phyloP scores from a whole-genome alignment of 495 filamentous ascomycete genomes.

The Diplogelasinospora grovesii region DNA sequence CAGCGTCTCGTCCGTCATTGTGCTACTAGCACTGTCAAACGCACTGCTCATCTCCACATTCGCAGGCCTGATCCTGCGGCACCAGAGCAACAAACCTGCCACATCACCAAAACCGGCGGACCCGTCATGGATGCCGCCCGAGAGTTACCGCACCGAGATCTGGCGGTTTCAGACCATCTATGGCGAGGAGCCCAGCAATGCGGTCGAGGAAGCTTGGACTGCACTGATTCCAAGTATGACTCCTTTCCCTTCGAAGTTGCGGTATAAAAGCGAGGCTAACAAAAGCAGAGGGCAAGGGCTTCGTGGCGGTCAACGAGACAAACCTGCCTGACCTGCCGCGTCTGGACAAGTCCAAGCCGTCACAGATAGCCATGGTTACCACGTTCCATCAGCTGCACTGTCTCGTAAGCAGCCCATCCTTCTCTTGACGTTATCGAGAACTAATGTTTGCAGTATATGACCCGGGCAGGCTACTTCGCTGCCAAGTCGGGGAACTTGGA shows the following conservation, averaged over 20 bases:
- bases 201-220: constrained; percentile 1
- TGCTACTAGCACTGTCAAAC: constrained; percentile 1
- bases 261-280: too few species aligned
- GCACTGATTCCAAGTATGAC: constrained; percentile 4
- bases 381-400: constrained; percentile 3
- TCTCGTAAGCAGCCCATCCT: background rate
- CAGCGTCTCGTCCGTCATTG: background rate
- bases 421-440: too few species aligned
- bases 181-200: background rate
- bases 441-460: constrained; percentile 1
- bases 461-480: constrained; percentile 3
- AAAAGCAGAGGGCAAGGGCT: constrained; percentile 3
- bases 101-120: too few species aligned
- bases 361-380: background rate
- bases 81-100: background rate
- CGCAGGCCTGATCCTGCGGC: background rate
- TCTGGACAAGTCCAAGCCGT: background rate
- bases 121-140: background rate
- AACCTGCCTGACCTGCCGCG: background rate
- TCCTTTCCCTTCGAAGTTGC: too few species aligned
- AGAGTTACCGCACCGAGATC: background rate
- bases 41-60: background rate
- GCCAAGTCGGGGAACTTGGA: constrained; percentile 3
- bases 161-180: constrained; percentile 4
- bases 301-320: constrained; percentile 1